A percentile compares a stretch with the other conserved stretches of the same genome.
Evolutionary conservation across 768 basidiomycete genomes (phyloP).

Genomic region (Brasilioporus rufonigricans): DNA sequence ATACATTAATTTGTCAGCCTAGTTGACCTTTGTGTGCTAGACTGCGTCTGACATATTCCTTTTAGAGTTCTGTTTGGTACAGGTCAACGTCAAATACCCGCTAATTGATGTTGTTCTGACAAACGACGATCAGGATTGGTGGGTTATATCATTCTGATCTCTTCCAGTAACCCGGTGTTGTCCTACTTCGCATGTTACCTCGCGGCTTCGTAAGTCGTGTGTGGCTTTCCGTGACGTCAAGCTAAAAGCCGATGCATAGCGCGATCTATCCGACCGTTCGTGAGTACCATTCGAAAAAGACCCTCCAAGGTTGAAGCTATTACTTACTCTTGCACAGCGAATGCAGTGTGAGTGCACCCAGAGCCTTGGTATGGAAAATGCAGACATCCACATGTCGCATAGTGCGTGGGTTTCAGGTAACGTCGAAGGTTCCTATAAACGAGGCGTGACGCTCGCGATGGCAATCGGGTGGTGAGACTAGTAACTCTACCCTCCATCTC

Average conservation of each 20-base stretch:
- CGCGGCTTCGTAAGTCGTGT: slow-evolving; percentile 57
- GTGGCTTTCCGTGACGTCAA: background rate
- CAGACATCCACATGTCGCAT: slow-evolving; percentile 2
- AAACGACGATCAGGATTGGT: slow-evolving; percentile 34
- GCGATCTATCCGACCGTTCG: slow-evolving; percentile 49
- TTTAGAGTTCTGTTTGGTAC: slow-evolving; percentile 30
- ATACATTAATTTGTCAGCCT: slow-evolving; percentile 54
- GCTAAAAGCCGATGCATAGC: slow-evolving; percentile 16
- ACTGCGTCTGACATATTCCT: slow-evolving; percentile 7
- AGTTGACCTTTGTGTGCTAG: background rate
- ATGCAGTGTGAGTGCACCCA: slow-evolving; percentile 41
- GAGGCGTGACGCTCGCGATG: slow-evolving; percentile 66
- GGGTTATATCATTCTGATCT: slow-evolving; percentile 64
- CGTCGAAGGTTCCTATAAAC: slow-evolving; percentile 72
- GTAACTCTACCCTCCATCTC: slow-evolving; percentile 12
- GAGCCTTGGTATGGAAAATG: slow-evolving; percentile 6
- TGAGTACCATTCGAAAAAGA: slow-evolving; percentile 22
- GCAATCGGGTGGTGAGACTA: slow-evolving; percentile 53
- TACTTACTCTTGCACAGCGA: slow-evolving; percentile 31
- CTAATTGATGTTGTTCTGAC: background rate
- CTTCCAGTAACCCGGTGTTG: slow-evolving; percentile 54
- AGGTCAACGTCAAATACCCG: slow-evolving; percentile 20
- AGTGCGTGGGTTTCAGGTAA: slow-evolving; percentile 75
- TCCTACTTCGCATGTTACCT: slow-evolving; percentile 75
- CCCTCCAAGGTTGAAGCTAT: background rate